Conservation (phyloP, 2,329 filamentous ascomycete genomes). For the Zasmidium cellare region DNA sequence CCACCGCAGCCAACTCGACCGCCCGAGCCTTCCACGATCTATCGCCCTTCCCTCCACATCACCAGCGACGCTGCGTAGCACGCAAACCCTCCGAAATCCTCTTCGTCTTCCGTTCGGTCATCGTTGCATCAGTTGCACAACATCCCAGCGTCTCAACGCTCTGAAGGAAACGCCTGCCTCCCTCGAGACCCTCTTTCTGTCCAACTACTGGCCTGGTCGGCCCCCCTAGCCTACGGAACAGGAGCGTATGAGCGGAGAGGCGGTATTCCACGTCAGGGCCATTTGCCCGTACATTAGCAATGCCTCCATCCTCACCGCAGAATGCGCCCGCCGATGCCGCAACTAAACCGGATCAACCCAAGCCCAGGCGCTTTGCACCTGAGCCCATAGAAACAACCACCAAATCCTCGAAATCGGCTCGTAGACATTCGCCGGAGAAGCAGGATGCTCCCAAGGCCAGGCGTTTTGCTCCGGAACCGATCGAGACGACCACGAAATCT, state of each 20-base stretch:
- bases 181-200: neutral
- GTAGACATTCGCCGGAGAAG: constrained; percentile 17
- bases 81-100: neutral
- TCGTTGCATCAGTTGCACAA: neutral
- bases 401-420: constrained; percentile 18
- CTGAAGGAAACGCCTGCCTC: neutral
- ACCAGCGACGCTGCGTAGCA: neutral
- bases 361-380: constrained; percentile 29
- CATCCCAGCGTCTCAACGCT: constrained; percentile 6
- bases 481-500: constrained; percentile 22
- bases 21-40: neutral
- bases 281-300: constrained; percentile 17
- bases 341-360: constrained; percentile 8
- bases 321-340: constrained; percentile 13
- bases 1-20: neutral
- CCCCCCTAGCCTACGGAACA: constrained; percentile 13
- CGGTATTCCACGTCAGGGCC: constrained; percentile 18
- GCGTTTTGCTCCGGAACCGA: constrained; percentile 34
- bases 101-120: neutral
- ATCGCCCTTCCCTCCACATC: neutral
- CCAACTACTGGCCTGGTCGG: constrained; percentile 30
- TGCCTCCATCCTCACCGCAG: constrained; percentile 16
- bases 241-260: constrained; percentile 25
- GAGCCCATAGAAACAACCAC: constrained; percentile 30
- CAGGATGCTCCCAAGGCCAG: constrained; percentile 16